Base-by-base conservation (phyloP, 2,329 filamentous ascomycete genomes). In the Pseudogymnoascus sp. region DNA sequence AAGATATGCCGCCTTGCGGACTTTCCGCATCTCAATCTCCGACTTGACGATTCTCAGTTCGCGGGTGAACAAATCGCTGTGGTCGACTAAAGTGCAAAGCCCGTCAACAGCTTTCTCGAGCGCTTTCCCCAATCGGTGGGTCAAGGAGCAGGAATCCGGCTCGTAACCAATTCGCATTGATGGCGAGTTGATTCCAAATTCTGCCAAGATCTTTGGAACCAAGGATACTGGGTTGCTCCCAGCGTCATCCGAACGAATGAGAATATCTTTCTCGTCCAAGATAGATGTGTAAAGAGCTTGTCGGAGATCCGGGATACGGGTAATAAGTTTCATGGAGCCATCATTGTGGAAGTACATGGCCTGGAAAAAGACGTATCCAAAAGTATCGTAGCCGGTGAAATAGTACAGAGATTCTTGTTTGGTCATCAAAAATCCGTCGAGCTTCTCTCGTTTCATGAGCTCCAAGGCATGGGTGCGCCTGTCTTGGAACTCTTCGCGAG, bases 321-420 rank as follows among this genome's bases (percentile, higher is more conserved):
- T 74, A 63, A 74, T 73, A 25, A 74, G 63, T 1, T 66, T 62
- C 71, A 74, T 72, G 16, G 66, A 68, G 6, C 72, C 72, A 53
- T 74, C 72, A 33, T 59, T 69, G 67, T 74, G 72, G 66, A 74
- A 73, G 66, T 74, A 74, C 71, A 74, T 73, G 59, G 72, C 71
- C 64, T 74, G 72, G 64, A 74, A 74, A 66, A 74, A 74, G 65
- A 74, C 72, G 65, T 73, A 74, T n/a, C 72, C 72, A 60, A 73
- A 73, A 23, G 72, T 74, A 62, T 74, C 72, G 63, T 69, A 74
- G 37, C 72, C 72, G 3, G 72, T 73, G 40, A 74, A 68, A 61
- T 70, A 70, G 64, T 70, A 70, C 7, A 70, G 63, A 11, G 72
- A 72, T 61, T 74, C 72, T 68, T 74, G 72, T 61, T 74, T 74